Conservation (phyloP, 2,329 filamentous ascomycete species). For the Neocatenulostroma microsporum region DNA sequence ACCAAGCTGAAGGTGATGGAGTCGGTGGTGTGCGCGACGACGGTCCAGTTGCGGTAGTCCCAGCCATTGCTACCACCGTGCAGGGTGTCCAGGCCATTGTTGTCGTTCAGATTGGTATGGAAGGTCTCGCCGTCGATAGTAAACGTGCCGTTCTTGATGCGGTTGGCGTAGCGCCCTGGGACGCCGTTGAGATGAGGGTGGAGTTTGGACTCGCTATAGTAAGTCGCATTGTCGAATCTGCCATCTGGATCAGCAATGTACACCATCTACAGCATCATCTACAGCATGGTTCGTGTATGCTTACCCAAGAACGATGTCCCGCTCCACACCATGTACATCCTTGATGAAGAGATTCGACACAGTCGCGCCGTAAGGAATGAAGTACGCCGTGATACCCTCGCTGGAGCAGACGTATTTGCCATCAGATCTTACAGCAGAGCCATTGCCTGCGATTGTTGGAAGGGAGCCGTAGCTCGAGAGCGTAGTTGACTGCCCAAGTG, state of each 20-base stretch:
- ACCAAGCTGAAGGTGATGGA: constrained; percentile 68
- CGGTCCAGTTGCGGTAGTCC: constrained; percentile 66
- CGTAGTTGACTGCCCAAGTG: constrained; percentile 4
- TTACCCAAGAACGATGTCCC: constrained; percentile 62
- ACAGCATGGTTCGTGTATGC: too few species aligned
- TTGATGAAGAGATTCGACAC: constrained; percentile 64
- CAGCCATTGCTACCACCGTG: constrained; percentile 43
- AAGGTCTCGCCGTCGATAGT: constrained; percentile 40
- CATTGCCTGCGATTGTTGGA: constrained; percentile 17
- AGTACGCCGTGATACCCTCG: constrained; percentile 58
- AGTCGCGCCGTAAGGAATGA: constrained; percentile 67
- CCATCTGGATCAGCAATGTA: background rate
- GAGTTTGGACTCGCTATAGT: constrained; percentile 56
- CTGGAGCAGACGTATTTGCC: constrained; percentile 65
- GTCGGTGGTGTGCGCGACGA: constrained; percentile 57
- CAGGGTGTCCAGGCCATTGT: constrained; percentile 42
- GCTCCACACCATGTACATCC: constrained; percentile 59
- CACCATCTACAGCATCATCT: too few species aligned
- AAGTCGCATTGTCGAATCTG: constrained; percentile 62
- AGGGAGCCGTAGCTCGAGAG: constrained; percentile 7
- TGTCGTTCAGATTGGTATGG: constrained; percentile 44
- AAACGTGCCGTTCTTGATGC: constrained; percentile 62
- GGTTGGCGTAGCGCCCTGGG: constrained; percentile 66
- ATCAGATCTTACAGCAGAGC: constrained; percentile 24
- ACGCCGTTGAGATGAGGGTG: constrained; percentile 68